These are phyloP conservation scores for Globisporangium nunn DNA, from an alignment of 352 stramenopile genomes.

Conservation along the genomic window DNA sequence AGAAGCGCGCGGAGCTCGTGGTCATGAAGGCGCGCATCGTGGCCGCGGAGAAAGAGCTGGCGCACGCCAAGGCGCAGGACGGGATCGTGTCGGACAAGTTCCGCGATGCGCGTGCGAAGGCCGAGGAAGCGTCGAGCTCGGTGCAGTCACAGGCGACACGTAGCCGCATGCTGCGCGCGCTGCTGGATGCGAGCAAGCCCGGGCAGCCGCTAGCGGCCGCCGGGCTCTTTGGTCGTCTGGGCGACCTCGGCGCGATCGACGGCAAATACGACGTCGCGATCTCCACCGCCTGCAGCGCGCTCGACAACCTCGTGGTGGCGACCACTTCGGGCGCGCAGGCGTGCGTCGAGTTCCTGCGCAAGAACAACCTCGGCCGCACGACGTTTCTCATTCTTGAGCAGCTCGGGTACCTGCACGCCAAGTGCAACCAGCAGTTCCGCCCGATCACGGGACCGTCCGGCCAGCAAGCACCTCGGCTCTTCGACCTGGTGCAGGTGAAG, in stretches of 20 bases:
- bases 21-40: slow-evolving; percentile 71
- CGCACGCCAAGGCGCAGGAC: slow-evolving; percentile 49
- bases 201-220: slow-evolving; percentile 88
- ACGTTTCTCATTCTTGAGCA: slow-evolving; percentile 99
- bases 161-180: slow-evolving; percentile 78
- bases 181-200: slow-evolving; percentile 89
- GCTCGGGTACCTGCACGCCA: slow-evolving; percentile 76
- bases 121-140: slow-evolving; percentile 63
- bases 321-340: slow-evolving; percentile 92
- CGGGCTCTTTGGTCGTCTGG: slow-evolving; percentile 93
- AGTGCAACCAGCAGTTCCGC: slow-evolving; percentile 62
- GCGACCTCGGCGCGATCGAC: slow-evolving; percentile 95
- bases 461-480: slow-evolving; percentile 60
- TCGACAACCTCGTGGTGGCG: slow-evolving; percentile 97
- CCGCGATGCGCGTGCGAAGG: slow-evolving; percentile 60
- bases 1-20: slow-evolving; percentile 44
- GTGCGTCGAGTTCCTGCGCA: slow-evolving; percentile 94
- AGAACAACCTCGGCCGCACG: slow-evolving; percentile 93
- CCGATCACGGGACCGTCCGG: slow-evolving; percentile 37
- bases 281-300: slow-evolving; percentile 93
- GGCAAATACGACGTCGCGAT: slow-evolving; percentile 97
- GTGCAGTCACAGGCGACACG: slow-evolving; percentile 63
- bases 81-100: slow-evolving; percentile 46
- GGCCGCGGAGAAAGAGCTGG: slow-evolving; percentile 76
- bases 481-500: slow-evolving; percentile 84